Evolutionary conservation across 208 protist genomes (phyloP).

Genomic region (Acanthamoeba royreba): DNA sequence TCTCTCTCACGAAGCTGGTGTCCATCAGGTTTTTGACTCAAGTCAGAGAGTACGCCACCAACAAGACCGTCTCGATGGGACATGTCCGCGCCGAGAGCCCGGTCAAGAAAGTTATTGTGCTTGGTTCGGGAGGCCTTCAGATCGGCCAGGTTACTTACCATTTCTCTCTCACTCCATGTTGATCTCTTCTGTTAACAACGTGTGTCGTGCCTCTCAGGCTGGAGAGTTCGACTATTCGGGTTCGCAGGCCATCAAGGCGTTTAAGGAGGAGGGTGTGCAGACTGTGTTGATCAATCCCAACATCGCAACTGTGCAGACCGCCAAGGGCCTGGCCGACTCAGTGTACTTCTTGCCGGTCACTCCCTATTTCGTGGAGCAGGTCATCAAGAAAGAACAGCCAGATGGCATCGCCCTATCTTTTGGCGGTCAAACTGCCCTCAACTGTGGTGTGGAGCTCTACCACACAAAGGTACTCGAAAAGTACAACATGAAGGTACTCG

Average conservation of each 20-base stretch:
- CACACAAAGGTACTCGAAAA: conserved; percentile 85
- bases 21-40: not conserved
- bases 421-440: conserved; percentile 98
- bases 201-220: conserved; percentile 97
- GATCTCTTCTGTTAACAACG: conserved; percentile 72
- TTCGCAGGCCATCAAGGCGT: conserved; percentile 96
- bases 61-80: not conserved
- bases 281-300: conserved; percentile 99
- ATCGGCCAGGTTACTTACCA: conserved; percentile 81
- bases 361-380: conserved; percentile 88
- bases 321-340: conserved; percentile 92
- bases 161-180: not conserved
- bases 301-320: conserved; percentile 98
- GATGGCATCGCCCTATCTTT: conserved; percentile 93
- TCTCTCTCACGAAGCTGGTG: no score
- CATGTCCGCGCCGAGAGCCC: not conserved
- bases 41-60: not conserved
- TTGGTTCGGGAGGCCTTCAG: conserved; percentile 69
- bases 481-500: conserved; percentile 92
- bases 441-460: conserved; percentile 95
- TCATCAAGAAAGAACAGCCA: conserved; percentile 88
- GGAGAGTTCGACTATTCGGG: conserved; percentile 99
- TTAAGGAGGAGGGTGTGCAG: conserved; percentile 96
- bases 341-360: conserved; percentile 97
- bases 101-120: conserved; percentile 70